Percentiles rank a stretch among this genome's conserved stretches.
Evolutionary conservation across 2,329 filamentous ascomycete genomes (phyloP).

Genomic region (Eutypa lata): DNA sequence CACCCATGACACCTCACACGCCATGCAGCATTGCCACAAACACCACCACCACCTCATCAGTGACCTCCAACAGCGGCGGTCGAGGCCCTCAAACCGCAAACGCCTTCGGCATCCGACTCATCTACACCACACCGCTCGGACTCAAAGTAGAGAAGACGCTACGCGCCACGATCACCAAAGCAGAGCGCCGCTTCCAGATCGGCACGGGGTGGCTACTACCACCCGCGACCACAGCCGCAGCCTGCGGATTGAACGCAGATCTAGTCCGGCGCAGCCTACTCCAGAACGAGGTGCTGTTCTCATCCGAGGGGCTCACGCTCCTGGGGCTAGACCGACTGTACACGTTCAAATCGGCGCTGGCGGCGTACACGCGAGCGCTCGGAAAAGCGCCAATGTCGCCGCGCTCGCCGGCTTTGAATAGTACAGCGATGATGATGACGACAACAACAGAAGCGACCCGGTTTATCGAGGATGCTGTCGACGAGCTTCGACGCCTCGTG

Average conservation of each 20-base stretch:
- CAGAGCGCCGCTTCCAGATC: conserved; percentile 45
- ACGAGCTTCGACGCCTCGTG: conserved; percentile 59
- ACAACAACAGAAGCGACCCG: conserved; percentile 9
- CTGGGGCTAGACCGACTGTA: conserved; percentile 61
- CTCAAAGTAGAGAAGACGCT: conserved; percentile 46
- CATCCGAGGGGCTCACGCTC: conserved; percentile 56
- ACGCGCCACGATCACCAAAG: conserved; percentile 47
- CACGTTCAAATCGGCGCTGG: conserved; percentile 60
- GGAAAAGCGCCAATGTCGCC: conserved; percentile 6
- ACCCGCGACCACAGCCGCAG: conserved; percentile 38
- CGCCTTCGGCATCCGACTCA: conserved; percentile 47
- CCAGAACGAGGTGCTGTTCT: conserved; percentile 62
- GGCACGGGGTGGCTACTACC: conserved; percentile 32
- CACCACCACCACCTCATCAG: conserved; percentile 34
- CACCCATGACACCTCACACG: conserved; percentile 48
- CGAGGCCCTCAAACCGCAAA: conserved; percentile 29
- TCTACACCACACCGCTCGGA: conserved; percentile 45
- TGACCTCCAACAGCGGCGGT: conserved; percentile 17
- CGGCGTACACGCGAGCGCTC: conserved; percentile 49
- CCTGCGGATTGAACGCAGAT: conserved; percentile 45
- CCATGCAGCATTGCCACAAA: conserved; percentile 27
- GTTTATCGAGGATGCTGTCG: conserved; percentile 58
- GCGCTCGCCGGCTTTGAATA: conserved; percentile 24
- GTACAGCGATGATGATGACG: not conserved
- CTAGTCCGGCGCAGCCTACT: conserved; percentile 54